Conservation (phyloP, 805 yeast species). For the Phaffomyces antillensis region DNA sequence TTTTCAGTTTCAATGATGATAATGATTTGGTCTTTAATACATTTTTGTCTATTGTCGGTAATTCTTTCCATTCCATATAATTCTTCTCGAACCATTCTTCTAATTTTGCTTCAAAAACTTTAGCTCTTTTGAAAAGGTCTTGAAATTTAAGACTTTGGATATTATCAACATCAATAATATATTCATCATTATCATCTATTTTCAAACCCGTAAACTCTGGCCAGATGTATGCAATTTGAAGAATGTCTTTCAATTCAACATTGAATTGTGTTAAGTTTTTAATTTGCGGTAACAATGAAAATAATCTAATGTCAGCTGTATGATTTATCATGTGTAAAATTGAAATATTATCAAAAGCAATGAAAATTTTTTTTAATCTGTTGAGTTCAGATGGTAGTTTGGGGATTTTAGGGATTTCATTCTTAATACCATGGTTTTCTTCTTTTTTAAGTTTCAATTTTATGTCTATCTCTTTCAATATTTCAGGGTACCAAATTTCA, state of each 20-base stretch:
- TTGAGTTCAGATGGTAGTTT: not conserved
- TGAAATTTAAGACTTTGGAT: slow-evolving; percentile 7
- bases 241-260: slow-evolving; percentile 10
- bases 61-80: slow-evolving; percentile 1
- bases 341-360: slow-evolving; percentile 14
- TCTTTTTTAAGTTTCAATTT: not conserved
- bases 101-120: slow-evolving; percentile 8
- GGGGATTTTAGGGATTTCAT: not conserved
- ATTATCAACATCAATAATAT: slow-evolving; percentile 14
- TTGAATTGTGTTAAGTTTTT: slow-evolving; percentile 7
- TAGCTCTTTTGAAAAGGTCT: slow-evolving; percentile 4
- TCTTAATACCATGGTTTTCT: too few species aligned
- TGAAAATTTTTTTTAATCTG: slow-evolving; percentile 10
- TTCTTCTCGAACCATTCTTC: slow-evolving; percentile 14
- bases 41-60: slow-evolving; percentile 9
- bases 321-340: slow-evolving; percentile 10
- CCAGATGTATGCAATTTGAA: slow-evolving; percentile 17
- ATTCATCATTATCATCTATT: slow-evolving; percentile 12
- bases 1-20: not conserved
- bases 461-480: slow-evolving; percentile 26
- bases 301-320: slow-evolving; percentile 15
- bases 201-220: slow-evolving; percentile 13
- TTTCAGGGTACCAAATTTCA: slow-evolving; percentile 33
- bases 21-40: not conserved
- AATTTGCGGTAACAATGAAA: slow-evolving; percentile 11